These are phyloP conservation scores for Aspergillus brasiliensis DNA, from an alignment of 2,329 filamentous ascomycete species.

Conservation along the genomic window DNA sequence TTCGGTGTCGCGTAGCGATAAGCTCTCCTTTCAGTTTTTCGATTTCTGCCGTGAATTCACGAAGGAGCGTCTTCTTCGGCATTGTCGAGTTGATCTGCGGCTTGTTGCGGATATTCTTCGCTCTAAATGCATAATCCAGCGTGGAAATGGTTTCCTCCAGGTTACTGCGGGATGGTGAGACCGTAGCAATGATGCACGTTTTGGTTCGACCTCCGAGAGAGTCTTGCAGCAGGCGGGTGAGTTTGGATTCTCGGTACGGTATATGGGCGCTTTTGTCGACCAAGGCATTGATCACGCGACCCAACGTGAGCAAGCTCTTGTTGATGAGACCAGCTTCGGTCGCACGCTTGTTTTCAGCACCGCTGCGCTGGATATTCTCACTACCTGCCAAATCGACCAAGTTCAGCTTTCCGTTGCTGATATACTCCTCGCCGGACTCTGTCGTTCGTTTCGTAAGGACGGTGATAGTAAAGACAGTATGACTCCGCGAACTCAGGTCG, in stretches of 20 bases:
- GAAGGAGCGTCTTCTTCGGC: conserved; percentile 88
- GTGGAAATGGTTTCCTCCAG: conserved; percentile 98
- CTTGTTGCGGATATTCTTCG: conserved; percentile 98
- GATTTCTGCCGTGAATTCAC: conserved; percentile 88
- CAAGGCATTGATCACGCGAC: conserved; percentile 94
- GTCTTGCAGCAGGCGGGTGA: conserved; percentile 92
- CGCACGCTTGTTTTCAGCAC: conserved; percentile 96
- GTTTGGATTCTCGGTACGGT: conserved; percentile 89
- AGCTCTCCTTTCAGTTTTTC: conserved; percentile 93
- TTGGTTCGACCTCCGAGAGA: conserved; percentile 94
- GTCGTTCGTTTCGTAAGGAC: conserved; percentile 81
- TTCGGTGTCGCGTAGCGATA: conserved; percentile 87
- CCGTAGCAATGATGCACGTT: conserved; percentile 96
- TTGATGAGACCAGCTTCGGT: conserved; percentile 96
- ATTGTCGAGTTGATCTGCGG: conserved; percentile 92
- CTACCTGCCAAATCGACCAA: conserved; percentile 95
- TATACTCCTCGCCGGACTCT: conserved; percentile 83
- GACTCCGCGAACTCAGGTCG: conserved; percentile 92
- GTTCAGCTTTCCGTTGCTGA: conserved; percentile 91
- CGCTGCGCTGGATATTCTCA: conserved; percentile 95
- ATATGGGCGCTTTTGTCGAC: conserved; percentile 90
- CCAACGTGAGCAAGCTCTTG: conserved; percentile 92
- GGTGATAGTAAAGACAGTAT: conserved; percentile 96
- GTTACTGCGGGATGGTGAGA: conserved; percentile 92
- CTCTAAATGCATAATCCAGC: conserved; percentile 93